Base-by-base conservation (phyloP, 2,329 filamentous ascomycete species). In the Hirsutella minnesotensis region DNA sequence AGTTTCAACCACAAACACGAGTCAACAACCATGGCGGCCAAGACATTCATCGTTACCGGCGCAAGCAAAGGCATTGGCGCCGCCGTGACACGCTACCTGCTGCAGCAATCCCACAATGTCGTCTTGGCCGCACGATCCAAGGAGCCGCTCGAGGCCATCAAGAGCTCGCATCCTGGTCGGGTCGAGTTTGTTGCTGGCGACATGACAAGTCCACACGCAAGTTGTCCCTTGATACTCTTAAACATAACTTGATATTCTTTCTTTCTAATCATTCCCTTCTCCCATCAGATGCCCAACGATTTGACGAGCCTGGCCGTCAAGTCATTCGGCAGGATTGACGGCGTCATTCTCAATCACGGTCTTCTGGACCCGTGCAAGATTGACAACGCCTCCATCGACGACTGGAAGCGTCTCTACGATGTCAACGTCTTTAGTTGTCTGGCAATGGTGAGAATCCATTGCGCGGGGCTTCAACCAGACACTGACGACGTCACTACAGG, bases 311-410 rank as follows among this genome's bases (percentile, higher is more conserved):
- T 79, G 1, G 83, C 88, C 0, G 56, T 83, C 10, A 65, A 73
- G 22, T 66, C 74, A 0, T 96, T 86, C 59, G 82, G 81, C 9
- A 70, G 68, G 39, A 64, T 98, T 4, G 88, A 98, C 57, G 83
- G 81, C 2, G 59, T 98, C 37, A 77, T 98, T 12, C 67, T 96
- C 47, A 96, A 96, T 61, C 92, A 98, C 58, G 89, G 88, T 18
- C 70, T 79, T 1, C 65, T 98, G 37, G 74, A 79, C n/a, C 84
- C 87, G 1, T 80, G 94, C 35, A 77, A 76, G 40, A 66, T 96
- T 37, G 77, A 67, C 3, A 75, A 90, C 43, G 71, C 73, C 15
- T 74, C 76, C n/a, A 56, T 79, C 0, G 78, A 83, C 31, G 81
- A 84, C 47, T 95, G 89, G 86, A 81, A 79, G 54, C 63, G 66